Conservation (phyloP, 305 asterid genomes). For the Fraxinus baroniana region DNA sequence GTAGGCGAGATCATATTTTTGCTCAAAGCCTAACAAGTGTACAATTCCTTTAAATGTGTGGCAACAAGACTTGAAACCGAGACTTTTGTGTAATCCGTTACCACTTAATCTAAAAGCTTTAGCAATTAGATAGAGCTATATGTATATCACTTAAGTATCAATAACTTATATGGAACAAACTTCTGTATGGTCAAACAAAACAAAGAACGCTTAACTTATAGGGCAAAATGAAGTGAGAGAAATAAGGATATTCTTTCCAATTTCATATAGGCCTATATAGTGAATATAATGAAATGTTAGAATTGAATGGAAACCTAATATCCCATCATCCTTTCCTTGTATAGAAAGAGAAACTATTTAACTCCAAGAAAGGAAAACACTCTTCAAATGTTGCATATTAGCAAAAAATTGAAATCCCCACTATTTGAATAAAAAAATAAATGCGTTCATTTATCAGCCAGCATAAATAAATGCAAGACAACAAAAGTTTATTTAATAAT, state of each 20-base stretch:
- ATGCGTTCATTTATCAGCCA: background rate
- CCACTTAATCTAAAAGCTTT: background rate
- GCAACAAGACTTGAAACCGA: background rate
- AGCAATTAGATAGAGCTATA: background rate
- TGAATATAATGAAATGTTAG: background rate
- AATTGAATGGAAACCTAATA: background rate
- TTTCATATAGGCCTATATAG: background rate
- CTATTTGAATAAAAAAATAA: constrained; percentile 2
- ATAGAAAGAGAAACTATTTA: background rate
- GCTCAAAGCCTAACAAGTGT: background rate
- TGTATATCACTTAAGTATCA: background rate
- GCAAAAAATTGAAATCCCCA: constrained; percentile 4
- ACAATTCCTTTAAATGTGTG: background rate
- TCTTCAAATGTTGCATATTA: constrained; percentile 8
- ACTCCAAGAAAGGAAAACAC: background rate
- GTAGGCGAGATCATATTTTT: background rate
- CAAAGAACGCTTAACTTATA: background rate
- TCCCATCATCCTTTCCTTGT: background rate
- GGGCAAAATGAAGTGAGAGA: background rate
- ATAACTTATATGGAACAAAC: background rate
- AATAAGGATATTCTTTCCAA: background rate
- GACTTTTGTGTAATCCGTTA: background rate
- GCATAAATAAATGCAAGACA: constrained; percentile 20
- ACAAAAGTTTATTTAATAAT: constrained; percentile 9
- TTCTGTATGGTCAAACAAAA: background rate